phyloP scores from a whole-genome alignment of 164 flowering plant genomes.

The Kingdonia uniflora region DNA sequence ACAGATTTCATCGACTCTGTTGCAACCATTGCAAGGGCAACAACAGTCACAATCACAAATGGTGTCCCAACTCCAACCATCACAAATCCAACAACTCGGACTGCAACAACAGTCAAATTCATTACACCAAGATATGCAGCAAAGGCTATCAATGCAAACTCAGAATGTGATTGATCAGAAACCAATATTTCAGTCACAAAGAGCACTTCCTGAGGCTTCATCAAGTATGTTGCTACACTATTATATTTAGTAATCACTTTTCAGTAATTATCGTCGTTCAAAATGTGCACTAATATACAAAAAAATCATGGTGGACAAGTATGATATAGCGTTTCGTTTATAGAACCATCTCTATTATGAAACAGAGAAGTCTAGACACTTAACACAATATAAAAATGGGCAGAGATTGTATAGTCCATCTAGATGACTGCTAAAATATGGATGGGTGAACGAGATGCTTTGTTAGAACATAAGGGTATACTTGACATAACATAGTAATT shows the following conservation, averaged over 20 bases:
- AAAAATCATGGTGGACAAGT: no score
- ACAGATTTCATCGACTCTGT: conserved; percentile 17
- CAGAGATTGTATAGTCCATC: no score
- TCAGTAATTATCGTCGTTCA: no score
- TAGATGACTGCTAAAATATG: no score
- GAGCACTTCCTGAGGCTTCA: conserved; percentile 58
- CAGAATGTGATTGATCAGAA: conserved; percentile 61
- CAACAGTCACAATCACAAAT: conserved; percentile 53
- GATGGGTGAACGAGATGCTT: no score
- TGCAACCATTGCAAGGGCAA: conserved; percentile 48
- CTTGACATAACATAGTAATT: no score
- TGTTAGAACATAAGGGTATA: no score
- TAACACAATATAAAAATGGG: no score
- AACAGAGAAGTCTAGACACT: no score
- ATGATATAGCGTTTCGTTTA: no score
- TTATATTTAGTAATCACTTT: background rate
- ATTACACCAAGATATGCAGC: conserved; percentile 60
- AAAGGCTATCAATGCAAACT: conserved; percentile 54
- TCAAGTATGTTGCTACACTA: conserved; percentile 40
- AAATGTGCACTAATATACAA: no score
- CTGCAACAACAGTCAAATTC: conserved; percentile 59
- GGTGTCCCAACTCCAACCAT: conserved; percentile 62
- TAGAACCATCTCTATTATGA: no score
- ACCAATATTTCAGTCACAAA: conserved; percentile 54
- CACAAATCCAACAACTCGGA: conserved; percentile 35